Base-by-base conservation (phyloP, 2,329 filamentous ascomycete species). In the Periconia macrospinosa region DNA sequence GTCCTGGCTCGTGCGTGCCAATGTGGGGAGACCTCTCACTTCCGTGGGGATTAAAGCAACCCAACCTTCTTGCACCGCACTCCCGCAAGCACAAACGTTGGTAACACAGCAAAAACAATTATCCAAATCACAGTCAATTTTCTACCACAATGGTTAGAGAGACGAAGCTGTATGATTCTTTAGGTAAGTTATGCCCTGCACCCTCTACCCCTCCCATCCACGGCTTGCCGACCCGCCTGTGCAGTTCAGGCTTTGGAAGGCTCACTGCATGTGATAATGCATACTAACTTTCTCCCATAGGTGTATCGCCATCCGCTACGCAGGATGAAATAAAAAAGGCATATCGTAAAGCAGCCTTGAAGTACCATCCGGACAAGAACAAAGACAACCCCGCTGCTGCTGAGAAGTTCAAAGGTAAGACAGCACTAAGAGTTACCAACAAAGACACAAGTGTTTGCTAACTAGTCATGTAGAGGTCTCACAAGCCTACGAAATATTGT, bases 271-370 rank as follows among this genome's bases (percentile, higher is more conserved):
- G 23, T 27, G 5, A 27, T 17, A 44, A 23, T 18, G 33, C n/a
- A n/a, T 61, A 52, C 68, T 71, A 49, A 72, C 61, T 47, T 27
- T 13, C 7, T 30, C 8, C 9, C 30, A 23, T 49, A 76, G 74
- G 83, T 72, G 80, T 97, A 76, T 88, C 90, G 74, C 85, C 93
- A 37, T 84, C 86, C 56, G 91, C 92, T 20, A 83, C 86, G 20
- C 91, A 95, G 76, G 93, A 97, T 71, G 93, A 97, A 61, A 96
- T 99, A 74, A 97, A 97, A 75, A 99, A 97, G 75, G 94, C 87
- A 54, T 96, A 96, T 76, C 85, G 90, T 59, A 96, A 96, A 82
- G 84, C 87, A 52, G 93, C 93, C 50, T 78, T 97, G 72, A 95
- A 92, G 78, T 92, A 86, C 78, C 94, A 99, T 71, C 94, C 94